These are phyloP conservation scores for Scleromitrula shiraiana DNA, from an alignment of 2,329 filamentous ascomycete genomes.

Conservation along the genomic window DNA sequence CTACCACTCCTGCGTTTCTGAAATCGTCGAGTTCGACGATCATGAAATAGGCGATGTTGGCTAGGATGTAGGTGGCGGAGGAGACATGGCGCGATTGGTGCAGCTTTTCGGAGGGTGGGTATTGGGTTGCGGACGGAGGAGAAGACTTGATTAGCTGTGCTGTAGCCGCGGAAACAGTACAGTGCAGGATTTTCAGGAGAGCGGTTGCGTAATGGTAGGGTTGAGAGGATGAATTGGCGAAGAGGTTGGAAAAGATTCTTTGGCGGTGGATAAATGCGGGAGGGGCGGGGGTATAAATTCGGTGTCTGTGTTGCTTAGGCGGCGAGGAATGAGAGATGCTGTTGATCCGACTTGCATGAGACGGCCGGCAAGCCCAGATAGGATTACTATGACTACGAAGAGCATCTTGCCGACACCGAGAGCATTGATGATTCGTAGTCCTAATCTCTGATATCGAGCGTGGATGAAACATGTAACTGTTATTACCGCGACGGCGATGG, in stretches of 20 bases:
- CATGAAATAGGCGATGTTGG: conserved; percentile 52
- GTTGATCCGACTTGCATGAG: conserved; percentile 28
- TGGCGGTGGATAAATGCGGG: conserved; percentile 26
- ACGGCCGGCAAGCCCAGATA: conserved; percentile 35
- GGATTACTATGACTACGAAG: conserved; percentile 39
- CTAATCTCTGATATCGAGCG: conserved; percentile 37
- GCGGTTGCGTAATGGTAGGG: conserved; percentile 41
- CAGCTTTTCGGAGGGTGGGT: conserved; percentile 49
- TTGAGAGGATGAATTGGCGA: conserved; percentile 34
- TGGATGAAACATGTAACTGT: conserved; percentile 41
- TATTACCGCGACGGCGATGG: conserved; percentile 39
- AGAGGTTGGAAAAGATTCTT: conserved; percentile 35
- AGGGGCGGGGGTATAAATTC: neutral
- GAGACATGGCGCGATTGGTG: conserved; percentile 44
- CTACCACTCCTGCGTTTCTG: conserved; percentile 42
- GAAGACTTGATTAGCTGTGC: conserved; percentile 47
- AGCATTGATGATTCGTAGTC: conserved; percentile 40
- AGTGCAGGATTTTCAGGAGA: conserved; percentile 49
- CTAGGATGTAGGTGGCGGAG: conserved; percentile 47
- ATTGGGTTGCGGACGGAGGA: conserved; percentile 49
- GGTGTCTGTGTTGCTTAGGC: conserved; percentile 17
- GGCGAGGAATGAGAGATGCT: conserved; percentile 12
- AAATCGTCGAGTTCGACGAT: conserved; percentile 50
- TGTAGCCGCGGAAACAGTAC: conserved; percentile 48
- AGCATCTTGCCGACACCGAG: conserved; percentile 42